Conservation (phyloP, 495 filamentous ascomycete genomes). For the Podospora tetraspora region DNA sequence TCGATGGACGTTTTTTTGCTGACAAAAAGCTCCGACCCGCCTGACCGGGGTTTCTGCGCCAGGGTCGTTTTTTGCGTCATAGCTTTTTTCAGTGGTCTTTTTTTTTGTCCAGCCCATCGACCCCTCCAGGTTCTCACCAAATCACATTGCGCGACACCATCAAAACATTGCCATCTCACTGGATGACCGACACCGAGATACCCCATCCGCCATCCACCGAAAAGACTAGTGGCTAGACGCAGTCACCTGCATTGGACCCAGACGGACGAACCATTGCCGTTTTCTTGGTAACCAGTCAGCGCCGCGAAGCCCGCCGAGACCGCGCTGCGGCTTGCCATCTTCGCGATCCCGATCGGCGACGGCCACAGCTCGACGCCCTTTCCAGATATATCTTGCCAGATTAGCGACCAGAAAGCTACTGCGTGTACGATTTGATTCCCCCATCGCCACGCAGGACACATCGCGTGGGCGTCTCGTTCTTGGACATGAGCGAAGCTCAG, state of each 20-base stretch:
- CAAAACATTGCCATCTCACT: slow-evolving; percentile 13
- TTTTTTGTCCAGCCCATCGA: slow-evolving; percentile 9
- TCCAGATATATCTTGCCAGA: background rate
- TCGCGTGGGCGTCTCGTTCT: background rate
- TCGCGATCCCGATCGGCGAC: slow-evolving; percentile 3
- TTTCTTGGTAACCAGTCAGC: slow-evolving; percentile 11
- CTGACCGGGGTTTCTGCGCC: slow-evolving; percentile 1
- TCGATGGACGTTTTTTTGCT: slow-evolving; percentile 10
- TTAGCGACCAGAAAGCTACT: background rate
- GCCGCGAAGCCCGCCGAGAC: slow-evolving; percentile 3
- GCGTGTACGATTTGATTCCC: background rate
- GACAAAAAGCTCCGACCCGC: slow-evolving; percentile 23
- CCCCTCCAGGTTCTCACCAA: slow-evolving; percentile 1
- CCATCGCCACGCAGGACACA: background rate
- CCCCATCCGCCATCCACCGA: background rate
- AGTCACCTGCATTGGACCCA: slow-evolving; percentile 7
- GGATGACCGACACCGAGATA: slow-evolving; percentile 4
- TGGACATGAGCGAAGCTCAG: background rate
- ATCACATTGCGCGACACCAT: background rate
- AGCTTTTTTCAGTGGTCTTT: slow-evolving; percentile 13
- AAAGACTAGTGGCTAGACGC: background rate
- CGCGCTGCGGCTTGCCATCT: background rate
- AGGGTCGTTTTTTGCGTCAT: slow-evolving; percentile 25
- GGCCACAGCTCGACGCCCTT: background rate
- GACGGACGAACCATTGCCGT: slow-evolving; percentile 8